Percentiles rank a stretch among this genome's conserved stretches.
Evolutionary conservation across 176 grass and related monocot genomes (phyloP).

Genomic region (Phragmites australis): DNA sequence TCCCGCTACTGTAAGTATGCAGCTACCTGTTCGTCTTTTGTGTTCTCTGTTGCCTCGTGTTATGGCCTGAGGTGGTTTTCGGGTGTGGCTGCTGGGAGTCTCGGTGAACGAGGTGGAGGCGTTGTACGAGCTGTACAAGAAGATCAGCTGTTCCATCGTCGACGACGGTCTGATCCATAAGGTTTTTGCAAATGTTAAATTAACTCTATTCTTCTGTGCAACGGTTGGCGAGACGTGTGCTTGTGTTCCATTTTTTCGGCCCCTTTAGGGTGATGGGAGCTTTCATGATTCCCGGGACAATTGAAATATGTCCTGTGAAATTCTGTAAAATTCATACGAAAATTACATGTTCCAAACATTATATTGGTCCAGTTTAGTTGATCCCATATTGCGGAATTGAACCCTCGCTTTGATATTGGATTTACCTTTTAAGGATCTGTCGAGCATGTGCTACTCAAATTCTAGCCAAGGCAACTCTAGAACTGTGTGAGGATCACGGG

Average conservation of each 20-base stretch:
- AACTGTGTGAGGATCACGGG: not conserved
- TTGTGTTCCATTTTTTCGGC: not conserved
- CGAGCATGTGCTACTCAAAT: not conserved
- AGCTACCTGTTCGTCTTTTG: not conserved
- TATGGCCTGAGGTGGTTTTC: constrained; percentile 21
- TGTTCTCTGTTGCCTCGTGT: not conserved
- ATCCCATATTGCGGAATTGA: not conserved
- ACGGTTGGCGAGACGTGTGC: not conserved
- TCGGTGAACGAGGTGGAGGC: constrained; percentile 61
- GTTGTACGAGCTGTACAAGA: constrained; percentile 56
- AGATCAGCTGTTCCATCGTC: constrained; percentile 54
- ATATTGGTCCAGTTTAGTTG: not conserved
- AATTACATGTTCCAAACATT: not conserved
- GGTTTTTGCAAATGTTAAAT: not conserved
- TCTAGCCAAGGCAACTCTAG: not conserved
- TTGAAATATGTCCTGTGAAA: not conserved
- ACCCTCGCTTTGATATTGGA: not conserved
- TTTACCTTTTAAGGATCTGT: not conserved
- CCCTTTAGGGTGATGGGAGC: not conserved
- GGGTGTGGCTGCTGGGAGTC: constrained; percentile 27
- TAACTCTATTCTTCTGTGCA: not conserved
- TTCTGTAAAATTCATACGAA: not conserved
- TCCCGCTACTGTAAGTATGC: constrained; percentile 52
- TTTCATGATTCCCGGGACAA: not conserved
- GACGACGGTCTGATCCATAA: constrained; percentile 59